Conservation (phyloP, 495 filamentous ascomycete species). For the Alectoria sarmentosa region DNA sequence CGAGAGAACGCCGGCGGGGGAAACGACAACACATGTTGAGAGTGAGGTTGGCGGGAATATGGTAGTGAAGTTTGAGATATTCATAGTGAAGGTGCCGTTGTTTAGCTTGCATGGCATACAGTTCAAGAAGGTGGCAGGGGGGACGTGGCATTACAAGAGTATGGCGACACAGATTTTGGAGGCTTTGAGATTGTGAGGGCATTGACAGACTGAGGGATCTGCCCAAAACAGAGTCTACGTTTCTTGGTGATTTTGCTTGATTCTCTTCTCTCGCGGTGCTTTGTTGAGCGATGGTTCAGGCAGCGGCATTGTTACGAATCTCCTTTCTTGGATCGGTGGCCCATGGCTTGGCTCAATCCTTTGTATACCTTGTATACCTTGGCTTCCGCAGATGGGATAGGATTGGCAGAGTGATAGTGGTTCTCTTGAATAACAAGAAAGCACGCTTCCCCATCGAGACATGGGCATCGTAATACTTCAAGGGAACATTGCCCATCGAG, state of each 20-base stretch:
- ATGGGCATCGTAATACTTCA: no score
- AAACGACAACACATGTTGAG: slow-evolving; percentile 80
- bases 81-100: slow-evolving; percentile 95
- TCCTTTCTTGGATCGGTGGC: slow-evolving; percentile 13
- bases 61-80: slow-evolving; percentile 85
- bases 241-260: neutral
- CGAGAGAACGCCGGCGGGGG: slow-evolving; percentile 52
- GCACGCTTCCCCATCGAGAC: no score
- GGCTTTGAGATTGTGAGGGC: slow-evolving; percentile 66
- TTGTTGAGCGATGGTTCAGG: neutral
- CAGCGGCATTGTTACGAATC: slow-evolving; percentile 13
- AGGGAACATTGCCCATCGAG: no score
- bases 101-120: slow-evolving; percentile 92
- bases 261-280: neutral
- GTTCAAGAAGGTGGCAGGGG: slow-evolving; percentile 93
- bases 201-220: neutral
- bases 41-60: slow-evolving; percentile 74
- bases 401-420: no score
- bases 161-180: slow-evolving; percentile 93
- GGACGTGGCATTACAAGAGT: slow-evolving; percentile 97
- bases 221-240: neutral
- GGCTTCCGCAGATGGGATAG: neutral
- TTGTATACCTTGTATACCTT: neutral
- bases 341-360: neutral
- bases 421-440: no score